Percentiles rank a stretch among this genome's conserved stretches.
Conservation (phyloP, 2,329 filamentous ascomycete genomes). For the Leptographium galeiforme region DNA sequence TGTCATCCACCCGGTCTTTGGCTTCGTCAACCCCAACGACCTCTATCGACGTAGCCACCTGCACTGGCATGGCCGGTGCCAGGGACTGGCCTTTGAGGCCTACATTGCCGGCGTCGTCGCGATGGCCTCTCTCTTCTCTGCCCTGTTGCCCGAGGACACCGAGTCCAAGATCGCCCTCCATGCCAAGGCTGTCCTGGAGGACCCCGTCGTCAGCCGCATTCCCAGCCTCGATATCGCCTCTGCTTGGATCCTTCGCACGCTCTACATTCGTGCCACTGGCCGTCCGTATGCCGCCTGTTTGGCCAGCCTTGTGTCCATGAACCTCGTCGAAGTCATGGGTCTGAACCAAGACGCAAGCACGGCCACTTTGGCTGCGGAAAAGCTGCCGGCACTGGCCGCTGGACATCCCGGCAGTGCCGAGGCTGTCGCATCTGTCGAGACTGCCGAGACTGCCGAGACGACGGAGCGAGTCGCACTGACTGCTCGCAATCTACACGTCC, state of each 20-base stretch:
- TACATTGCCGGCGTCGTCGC: not conserved
- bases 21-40: not conserved
- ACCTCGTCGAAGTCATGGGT: not conserved
- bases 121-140: not conserved
- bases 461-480: not conserved
- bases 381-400: too few relatives aligned
- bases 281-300: not conserved
- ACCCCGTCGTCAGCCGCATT: not conserved
- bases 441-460: not conserved
- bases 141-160: not conserved
- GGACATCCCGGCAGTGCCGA: too few relatives aligned
- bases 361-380: not conserved
- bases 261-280: not conserved
- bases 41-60: not conserved
- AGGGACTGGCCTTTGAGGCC: not conserved
- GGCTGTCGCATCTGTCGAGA: too few relatives aligned
- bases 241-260: not conserved
- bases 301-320: not conserved
- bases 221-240: not conserved
- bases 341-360: not conserved
- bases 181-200: not conserved
- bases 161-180: not conserved
- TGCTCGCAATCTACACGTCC: not conserved
- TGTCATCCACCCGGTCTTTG: not conserved
- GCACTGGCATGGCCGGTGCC: not conserved